Conservation (phyloP, 495 filamentous ascomycete genomes). For the Penicillium diatomitis region DNA sequence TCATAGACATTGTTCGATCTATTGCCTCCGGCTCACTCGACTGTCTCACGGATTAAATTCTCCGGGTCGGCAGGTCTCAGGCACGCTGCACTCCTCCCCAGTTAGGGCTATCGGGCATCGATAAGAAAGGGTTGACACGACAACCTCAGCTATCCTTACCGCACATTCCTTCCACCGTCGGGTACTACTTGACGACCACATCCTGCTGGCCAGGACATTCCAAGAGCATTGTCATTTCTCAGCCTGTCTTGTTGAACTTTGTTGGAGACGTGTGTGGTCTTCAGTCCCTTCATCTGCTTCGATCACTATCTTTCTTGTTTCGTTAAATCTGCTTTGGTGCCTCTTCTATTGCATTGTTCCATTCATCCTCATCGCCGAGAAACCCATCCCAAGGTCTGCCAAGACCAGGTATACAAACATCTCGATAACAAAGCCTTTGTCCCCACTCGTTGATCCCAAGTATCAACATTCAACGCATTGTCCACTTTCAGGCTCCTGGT, state of each 20-base stretch:
- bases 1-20: constrained; percentile 9
- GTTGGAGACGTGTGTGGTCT: not conserved
- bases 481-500: too few species aligned
- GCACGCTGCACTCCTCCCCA: constrained; percentile 7
- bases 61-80: constrained; percentile 26
- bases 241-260: not conserved
- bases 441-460: too few species aligned
- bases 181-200: constrained; percentile 12
- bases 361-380: not conserved
- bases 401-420: not conserved
- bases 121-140: constrained; percentile 37
- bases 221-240: too few species aligned
- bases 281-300: not conserved
- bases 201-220: constrained; percentile 17
- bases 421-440: not conserved
- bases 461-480: too few species aligned
- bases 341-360: too few species aligned
- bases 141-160: constrained; percentile 38
- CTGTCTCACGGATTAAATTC: constrained; percentile 16
- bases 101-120: constrained; percentile 23
- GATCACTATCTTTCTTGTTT: too few species aligned
- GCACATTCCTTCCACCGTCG: constrained; percentile 22
- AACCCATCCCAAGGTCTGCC: too few species aligned
- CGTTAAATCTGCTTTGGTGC: too few species aligned
- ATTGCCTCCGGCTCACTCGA: constrained; percentile 12